Conservation (phyloP, 2,329 filamentous ascomycete genomes). For the Colletotrichum sp. region DNA sequence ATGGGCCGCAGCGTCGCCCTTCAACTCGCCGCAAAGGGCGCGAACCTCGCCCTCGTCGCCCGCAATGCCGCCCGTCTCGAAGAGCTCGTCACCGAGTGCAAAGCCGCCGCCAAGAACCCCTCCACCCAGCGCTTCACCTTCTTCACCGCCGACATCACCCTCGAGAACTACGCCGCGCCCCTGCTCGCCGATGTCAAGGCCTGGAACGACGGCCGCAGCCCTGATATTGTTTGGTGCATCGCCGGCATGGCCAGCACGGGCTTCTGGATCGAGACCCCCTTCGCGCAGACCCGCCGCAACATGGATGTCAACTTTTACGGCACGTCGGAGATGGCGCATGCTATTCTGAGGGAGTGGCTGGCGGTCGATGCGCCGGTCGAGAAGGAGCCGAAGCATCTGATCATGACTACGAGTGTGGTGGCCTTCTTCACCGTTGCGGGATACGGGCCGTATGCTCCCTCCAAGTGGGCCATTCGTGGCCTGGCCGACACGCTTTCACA, state of each 20-base stretch:
- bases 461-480: conserved; percentile 84
- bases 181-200: conserved; percentile 74
- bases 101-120: conserved; percentile 68
- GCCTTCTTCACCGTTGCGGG: conserved; percentile 81
- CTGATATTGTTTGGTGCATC: conserved; percentile 91
- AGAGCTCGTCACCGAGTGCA: conserved; percentile 63
- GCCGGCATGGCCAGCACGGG: conserved; percentile 77
- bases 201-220: conserved; percentile 78
- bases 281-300: conserved; percentile 71
- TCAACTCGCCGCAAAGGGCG: conserved; percentile 81
- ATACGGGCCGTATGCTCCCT: conserved; percentile 82
- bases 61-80: conserved; percentile 79
- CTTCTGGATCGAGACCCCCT: conserved; percentile 78
- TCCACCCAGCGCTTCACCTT: conserved; percentile 79
- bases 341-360: conserved; percentile 79
- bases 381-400: conserved; percentile 72
- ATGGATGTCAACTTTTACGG: conserved; percentile 96
- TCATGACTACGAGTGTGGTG: conserved; percentile 83
- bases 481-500: conserved; percentile 84
- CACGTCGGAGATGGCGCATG: conserved; percentile 83
- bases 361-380: conserved; percentile 48
- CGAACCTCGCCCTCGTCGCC: conserved; percentile 85
- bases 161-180: conserved; percentile 69
- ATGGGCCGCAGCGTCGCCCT: conserved; percentile 81
- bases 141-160: conserved; percentile 83